Conservation (phyloP, 345 rosid species). For the Aegle marmelos region DNA sequence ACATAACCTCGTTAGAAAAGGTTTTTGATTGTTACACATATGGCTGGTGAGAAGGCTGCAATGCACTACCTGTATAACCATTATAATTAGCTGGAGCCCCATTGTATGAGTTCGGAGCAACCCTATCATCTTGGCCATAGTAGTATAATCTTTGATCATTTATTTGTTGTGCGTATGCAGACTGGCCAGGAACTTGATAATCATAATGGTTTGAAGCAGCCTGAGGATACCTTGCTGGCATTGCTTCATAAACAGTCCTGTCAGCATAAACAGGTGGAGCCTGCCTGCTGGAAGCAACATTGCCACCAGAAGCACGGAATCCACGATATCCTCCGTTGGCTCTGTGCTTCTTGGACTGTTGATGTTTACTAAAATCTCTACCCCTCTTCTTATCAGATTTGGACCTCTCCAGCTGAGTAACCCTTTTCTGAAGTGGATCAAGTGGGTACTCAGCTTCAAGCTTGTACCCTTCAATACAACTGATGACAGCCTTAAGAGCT, state of each 20-base stretch:
- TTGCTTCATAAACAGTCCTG: conserved; percentile 24
- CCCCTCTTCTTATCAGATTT: conserved; percentile 45
- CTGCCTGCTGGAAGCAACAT: conserved; percentile 26
- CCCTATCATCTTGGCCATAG: conserved; percentile 32
- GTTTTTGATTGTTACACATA: conserved; percentile 21
- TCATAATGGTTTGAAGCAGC: conserved; percentile 28
- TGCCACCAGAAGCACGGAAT: conserved; percentile 25
- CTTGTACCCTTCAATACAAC: conserved; percentile 45
- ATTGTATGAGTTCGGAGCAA: conserved; percentile 22
- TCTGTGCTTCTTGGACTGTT: conserved; percentile 38
- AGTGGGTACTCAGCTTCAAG: conserved; percentile 56
- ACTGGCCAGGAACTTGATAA: conserved; percentile 37
- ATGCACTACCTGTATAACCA: conserved; percentile 24
- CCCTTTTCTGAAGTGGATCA: conserved; percentile 54
- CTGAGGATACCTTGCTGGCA: conserved; percentile 39
- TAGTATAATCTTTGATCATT: conserved; percentile 40
- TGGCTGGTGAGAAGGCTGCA: conserved; percentile 37
- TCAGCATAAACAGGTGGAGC: conserved; percentile 23
- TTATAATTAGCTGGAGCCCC: conserved; percentile 31
- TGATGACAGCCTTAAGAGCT: conserved; percentile 47
- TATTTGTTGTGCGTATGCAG: conserved; percentile 37
- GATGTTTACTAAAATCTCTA: conserved; percentile 36
- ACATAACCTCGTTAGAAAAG: too few relatives aligned
- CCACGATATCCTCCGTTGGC: conserved; percentile 34
- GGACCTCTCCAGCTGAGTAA: conserved; percentile 48